Base-by-base conservation (phyloP, 139 green algal species). In the Chlamydomonas asymmetrica region DNA sequence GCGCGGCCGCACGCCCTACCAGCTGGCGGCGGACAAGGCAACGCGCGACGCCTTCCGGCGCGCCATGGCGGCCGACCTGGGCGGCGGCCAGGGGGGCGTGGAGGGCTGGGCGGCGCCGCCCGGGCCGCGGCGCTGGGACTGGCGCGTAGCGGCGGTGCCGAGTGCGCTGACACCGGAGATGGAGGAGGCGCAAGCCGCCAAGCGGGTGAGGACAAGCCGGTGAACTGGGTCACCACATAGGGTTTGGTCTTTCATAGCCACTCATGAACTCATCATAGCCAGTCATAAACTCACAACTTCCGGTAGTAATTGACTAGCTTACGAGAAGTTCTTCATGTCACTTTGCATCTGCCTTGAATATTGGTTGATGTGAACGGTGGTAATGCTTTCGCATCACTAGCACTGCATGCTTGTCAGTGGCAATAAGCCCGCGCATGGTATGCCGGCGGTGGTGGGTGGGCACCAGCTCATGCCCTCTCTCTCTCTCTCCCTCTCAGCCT, bases 161-260 rank as follows among this genome's bases (percentile, higher is more conserved):
- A 91, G 83, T 49, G 66, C 89, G 0, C 84, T 96, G 45, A 94
- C 90, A 13, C 70, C 89, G 0, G 90, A 95, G 48, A 66, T 96
- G 76, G 86, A 92, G 72, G 81, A 69, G 6, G 77, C 85, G 25
- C 85, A 91, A 64, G 57, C 69, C 25, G 84, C 83, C 27, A 87
- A 87, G 54, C 87, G 85, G 80, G 87, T 88, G 50, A 38, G 64
- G 35, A 63, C 34, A 39, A 57, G 40, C 32, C 41, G 66, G 31
- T 77, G 68, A 5, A 16, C 41, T 39, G 8, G 43, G 2, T 67
- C 37, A 18, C 31, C 31, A 65, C 39, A 38, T 18, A 29, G 63
- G 2, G 27, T 64, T 23, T 31, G 59, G n/a, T 57, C 39, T 32
- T 27, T 27, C 22, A 64, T 64, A 25, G 31, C 10, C 45, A 43